phyloP scores from a whole-genome alignment of 2,329 filamentous ascomycete genomes.

The Dothiorella sarmentorum region DNA sequence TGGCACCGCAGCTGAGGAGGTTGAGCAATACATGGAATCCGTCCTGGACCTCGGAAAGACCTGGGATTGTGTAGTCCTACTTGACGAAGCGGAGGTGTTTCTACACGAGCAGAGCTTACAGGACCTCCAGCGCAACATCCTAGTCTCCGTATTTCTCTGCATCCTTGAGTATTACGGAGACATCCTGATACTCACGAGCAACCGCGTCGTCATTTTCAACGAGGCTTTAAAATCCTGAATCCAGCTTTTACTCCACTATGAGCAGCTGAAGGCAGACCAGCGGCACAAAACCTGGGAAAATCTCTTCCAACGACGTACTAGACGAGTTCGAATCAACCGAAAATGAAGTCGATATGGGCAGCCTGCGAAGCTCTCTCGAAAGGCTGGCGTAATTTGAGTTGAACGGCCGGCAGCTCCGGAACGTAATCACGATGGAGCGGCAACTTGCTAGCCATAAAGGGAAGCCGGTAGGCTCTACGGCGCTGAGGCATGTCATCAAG shows the following conservation, averaged over 20 bases:
- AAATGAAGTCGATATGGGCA: conserved; percentile 19
- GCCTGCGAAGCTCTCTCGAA: conserved; percentile 37
- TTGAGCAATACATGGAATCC: conserved; percentile 48
- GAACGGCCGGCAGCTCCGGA: conserved; percentile 54
- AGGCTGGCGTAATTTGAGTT: conserved; percentile 41
- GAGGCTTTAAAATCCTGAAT: conserved; percentile 31
- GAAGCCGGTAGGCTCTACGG: not conserved
- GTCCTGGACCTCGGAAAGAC: conserved; percentile 49
- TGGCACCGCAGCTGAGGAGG: conserved; percentile 42
- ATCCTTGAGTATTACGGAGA: conserved; percentile 20
- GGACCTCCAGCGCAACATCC: conserved; percentile 49
- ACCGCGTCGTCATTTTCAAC: conserved; percentile 31
- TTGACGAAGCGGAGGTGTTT: conserved; percentile 55
- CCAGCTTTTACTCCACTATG: conserved; percentile 31
- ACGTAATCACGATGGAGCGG: conserved; percentile 35
- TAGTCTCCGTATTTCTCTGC: conserved; percentile 27
- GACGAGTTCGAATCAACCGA: not conserved
- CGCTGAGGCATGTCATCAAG: not conserved
- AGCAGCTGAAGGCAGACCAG: conserved; percentile 1
- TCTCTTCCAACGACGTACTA: conserved; percentile 27
- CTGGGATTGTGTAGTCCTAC: conserved; percentile 52
- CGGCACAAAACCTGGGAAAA: conserved; percentile 29
- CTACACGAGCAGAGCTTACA: conserved; percentile 46
- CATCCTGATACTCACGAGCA: conserved; percentile 35
- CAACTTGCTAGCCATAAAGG: conserved; percentile 27